Base-by-base conservation (phyloP, 1,284 basidiomycete species). In the Trametes polyzona region DNA sequence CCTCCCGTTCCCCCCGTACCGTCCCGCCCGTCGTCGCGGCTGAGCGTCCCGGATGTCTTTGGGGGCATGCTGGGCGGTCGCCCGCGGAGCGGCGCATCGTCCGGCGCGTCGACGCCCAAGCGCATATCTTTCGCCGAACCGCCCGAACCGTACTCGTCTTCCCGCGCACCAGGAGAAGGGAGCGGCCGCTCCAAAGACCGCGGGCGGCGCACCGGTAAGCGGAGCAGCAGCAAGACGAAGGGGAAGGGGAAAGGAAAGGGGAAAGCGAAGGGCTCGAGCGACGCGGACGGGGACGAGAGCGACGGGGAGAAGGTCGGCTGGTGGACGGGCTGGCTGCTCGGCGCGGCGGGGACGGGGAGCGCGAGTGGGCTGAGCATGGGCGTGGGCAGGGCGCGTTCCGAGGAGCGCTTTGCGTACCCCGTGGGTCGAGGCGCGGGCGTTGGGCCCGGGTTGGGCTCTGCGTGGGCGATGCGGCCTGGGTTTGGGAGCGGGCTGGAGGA, bases 61-160 rank as follows among this genome's bases (percentile, higher is more conserved):
- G 32, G 63, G 55, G 21, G 71, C 69, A 27, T 66, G 63, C 51
- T 65, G 68, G 52, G 59, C 8, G 41, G 56, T 4, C 52, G 59
- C 21, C 30, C 33, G 7, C 57, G 62, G 49, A 69, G 69, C 54
- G 56, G 57, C 26, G 55, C 63, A 14, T 69, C 70, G 26, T 75
- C 73, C 3, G 74, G 73, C 9, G 65, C 68, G 17, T 84, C 83
- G 30, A 90, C 88, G n/a, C 88, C 89, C 5, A 88, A 88, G 59
- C 79, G 84, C 24, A 91, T 92, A 48, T 88, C 84, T 59, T 92
- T 92, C 62, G 87, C 87, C 26, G 80, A 86, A 69, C 75, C 88
- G 32, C 87, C 88, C 0, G 87, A 90, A 70, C 80, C 83, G 40
- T 83, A 86, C 63, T 74, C 76, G 51, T 63, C 65, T 58, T 63